Evolutionary conservation across 2,329 filamentous ascomycete species (phyloP).

Genomic region (Scedosporium minutisporum): DNA sequence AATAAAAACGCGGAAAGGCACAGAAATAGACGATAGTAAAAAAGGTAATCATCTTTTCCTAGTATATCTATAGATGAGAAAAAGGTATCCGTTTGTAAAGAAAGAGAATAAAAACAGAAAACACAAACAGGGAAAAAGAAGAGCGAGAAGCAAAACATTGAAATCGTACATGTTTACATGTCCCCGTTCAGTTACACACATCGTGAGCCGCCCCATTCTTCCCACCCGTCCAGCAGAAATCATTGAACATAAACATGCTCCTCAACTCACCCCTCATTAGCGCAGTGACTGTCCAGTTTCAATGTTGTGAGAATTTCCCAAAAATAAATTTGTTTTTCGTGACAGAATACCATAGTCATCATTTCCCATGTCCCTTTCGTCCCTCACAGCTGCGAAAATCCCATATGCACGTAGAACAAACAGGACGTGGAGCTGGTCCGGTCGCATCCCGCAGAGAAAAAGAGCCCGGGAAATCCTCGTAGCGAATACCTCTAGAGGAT

Average conservation of each 20-base stretch:
- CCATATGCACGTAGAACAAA: background rate
- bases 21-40: background rate
- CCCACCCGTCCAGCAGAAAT: background rate
- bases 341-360: slow-evolving; percentile 1
- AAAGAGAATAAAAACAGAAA: background rate
- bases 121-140: background rate
- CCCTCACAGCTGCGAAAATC: background rate
- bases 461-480: background rate
- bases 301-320: background rate
- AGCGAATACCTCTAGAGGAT: too few relatives aligned
- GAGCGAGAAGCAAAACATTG: background rate
- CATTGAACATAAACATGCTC: background rate
- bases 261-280: background rate
- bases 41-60: too few relatives aligned
- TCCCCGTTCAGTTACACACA: background rate
- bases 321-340: background rate
- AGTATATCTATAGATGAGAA: background rate
- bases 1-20: background rate
- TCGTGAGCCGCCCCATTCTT: background rate
- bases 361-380: background rate
- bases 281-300: background rate
- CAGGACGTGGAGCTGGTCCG: background rate
- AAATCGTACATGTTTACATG: background rate
- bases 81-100: background rate
- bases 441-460: background rate